Evolutionary conservation across 2,329 filamentous ascomycete genomes (phyloP).

Genomic region (Trichoderma citrinoviride): DNA sequence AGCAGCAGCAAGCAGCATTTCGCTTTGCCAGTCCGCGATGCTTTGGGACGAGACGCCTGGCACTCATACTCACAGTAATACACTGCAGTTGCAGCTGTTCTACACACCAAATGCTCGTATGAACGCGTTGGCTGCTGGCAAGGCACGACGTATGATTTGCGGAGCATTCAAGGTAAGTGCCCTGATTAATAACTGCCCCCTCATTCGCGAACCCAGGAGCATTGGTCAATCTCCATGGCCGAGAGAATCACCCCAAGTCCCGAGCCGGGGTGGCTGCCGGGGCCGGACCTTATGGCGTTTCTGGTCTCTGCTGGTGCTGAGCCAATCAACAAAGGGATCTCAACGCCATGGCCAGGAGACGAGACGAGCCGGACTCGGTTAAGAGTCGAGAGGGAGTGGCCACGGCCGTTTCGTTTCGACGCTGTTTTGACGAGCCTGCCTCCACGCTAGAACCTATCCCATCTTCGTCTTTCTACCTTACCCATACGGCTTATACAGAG

Average conservation of each 20-base stretch:
- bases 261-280: constrained; percentile 1
- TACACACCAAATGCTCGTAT: too few species aligned
- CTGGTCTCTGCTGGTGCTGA: background rate
- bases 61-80: background rate
- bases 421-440: background rate
- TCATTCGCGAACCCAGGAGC: background rate
- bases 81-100: background rate
- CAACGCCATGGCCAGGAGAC: background rate
- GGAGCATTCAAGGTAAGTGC: background rate
- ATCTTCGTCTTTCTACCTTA: background rate
- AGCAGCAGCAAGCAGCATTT: background rate
- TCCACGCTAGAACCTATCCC: background rate
- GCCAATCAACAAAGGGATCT: background rate
- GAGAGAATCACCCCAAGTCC: background rate
- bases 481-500: background rate
- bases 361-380: background rate
- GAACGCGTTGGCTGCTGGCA: background rate
- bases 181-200: constrained; percentile 1
- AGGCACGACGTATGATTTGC: background rate
- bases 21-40: background rate
- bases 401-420: constrained; percentile 2
- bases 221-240: background rate
- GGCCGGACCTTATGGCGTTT: constrained; percentile 8
- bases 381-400: background rate
- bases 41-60: background rate